Conservation (phyloP, 352 stramenopile genomes). For the Thalassiosira hispida region DNA sequence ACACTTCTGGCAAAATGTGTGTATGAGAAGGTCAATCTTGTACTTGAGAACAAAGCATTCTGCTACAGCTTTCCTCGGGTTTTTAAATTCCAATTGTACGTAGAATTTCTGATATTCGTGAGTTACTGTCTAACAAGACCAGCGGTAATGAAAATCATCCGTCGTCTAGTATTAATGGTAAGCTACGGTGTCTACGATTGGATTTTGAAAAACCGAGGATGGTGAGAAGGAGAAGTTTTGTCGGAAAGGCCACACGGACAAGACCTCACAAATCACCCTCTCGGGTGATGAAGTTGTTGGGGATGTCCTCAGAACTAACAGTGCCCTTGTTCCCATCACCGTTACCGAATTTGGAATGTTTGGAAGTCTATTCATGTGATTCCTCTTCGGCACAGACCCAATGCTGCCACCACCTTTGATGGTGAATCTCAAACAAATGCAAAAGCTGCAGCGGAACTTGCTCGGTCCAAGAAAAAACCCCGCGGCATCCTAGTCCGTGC, state of each 20-base stretch:
- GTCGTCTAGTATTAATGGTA: no score
- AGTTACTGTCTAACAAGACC: no score
- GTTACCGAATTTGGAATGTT: conserved; percentile 15
- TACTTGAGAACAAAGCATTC: no score
- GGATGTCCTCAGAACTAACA: neutral
- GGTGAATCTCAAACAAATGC: neutral
- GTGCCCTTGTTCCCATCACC: conserved; percentile 5
- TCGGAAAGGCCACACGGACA: neutral
- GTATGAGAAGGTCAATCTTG: no score
- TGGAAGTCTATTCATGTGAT: conserved; percentile 5
- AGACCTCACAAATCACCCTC: neutral
- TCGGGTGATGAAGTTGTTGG: neutral
- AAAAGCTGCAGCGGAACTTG: neutral
- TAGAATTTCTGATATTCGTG: no score
- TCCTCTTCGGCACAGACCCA: neutral
- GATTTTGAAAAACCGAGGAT: no score
- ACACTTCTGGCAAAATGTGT: no score
- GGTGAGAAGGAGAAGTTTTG: neutral
- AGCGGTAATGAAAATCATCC: no score
- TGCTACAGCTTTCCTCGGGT: no score
- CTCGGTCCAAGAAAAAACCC: neutral
- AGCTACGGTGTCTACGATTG: no score
- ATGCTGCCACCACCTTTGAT: neutral
- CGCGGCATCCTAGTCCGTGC: neutral
- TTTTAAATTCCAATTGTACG: no score